Percentiles rank a stretch among this genome's conserved stretches.
Conservation (phyloP, 2,329 filamentous ascomycete genomes). For the Penicillium sp. region DNA sequence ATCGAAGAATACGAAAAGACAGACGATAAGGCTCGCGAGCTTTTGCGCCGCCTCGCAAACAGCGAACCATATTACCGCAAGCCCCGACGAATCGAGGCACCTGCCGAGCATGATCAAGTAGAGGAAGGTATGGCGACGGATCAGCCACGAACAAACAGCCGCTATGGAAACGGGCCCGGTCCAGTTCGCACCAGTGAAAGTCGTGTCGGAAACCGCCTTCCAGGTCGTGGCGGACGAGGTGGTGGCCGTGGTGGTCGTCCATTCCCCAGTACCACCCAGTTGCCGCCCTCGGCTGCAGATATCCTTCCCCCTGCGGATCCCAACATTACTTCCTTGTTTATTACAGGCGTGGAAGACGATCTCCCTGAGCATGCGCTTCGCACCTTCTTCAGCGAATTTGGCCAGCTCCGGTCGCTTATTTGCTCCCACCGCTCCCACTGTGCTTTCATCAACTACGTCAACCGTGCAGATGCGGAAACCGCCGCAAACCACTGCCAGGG, state of each 20-base stretch:
- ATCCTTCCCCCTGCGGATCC: slow-evolving; percentile 79
- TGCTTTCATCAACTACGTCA: slow-evolving; percentile 92
- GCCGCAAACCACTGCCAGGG: slow-evolving; percentile 84
- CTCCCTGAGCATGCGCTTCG: slow-evolving; percentile 88
- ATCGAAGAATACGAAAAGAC: slow-evolving; percentile 94
- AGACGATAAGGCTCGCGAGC: slow-evolving; percentile 90
- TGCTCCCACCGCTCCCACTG: slow-evolving; percentile 97
- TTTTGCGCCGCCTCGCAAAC: slow-evolving; percentile 77
- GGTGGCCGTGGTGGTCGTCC: slow-evolving; percentile 51
- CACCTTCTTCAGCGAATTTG: slow-evolving; percentile 83
- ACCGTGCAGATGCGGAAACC: slow-evolving; percentile 76
- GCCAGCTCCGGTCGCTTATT: slow-evolving; percentile 86
- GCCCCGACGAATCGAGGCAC: slow-evolving; percentile 68
- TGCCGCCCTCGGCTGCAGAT: slow-evolving; percentile 79
- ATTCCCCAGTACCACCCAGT: slow-evolving; percentile 68
- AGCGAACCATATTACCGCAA: slow-evolving; percentile 96
- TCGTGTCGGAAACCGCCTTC: slow-evolving; percentile 38
- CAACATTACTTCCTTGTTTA: slow-evolving; percentile 88
- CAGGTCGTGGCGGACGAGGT: slow-evolving; percentile 50
- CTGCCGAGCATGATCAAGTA: slow-evolving; percentile 43
- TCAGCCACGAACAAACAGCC: slow-evolving; percentile 42
- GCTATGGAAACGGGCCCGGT: slow-evolving; percentile 53
- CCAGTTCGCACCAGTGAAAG: slow-evolving; percentile 71
- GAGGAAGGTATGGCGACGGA: slow-evolving; percentile 39
- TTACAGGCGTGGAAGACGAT: slow-evolving; percentile 95